phyloP scores from a whole-genome alignment of 371 early-diverging fungal genomes.

The Lichtheimia ornata region DNA sequence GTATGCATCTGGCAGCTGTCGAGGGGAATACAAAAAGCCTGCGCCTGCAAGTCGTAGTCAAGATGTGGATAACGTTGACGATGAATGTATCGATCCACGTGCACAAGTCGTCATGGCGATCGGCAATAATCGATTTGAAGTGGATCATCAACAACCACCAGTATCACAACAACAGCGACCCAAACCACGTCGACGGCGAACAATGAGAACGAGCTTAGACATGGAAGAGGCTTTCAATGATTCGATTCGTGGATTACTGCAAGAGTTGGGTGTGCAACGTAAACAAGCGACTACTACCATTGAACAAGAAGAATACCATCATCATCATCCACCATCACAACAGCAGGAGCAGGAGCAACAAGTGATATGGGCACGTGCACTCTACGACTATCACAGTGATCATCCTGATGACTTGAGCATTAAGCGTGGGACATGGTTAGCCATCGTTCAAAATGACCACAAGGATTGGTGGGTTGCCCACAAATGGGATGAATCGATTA shows the following conservation, averaged over 20 bases:
- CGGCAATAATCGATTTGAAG: conserved; percentile 56
- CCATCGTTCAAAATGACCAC: conserved; percentile 62
- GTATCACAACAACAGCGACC: conserved; percentile 7
- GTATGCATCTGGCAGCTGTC: background rate
- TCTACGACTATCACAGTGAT: conserved; percentile 83
- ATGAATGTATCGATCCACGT: conserved; percentile 41
- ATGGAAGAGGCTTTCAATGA: conserved; percentile 20
- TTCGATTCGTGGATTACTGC: conserved; percentile 19
- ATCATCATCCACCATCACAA: conserved; percentile 18
- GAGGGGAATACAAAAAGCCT: conserved; percentile 14
- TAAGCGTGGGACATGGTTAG: conserved; percentile 73
- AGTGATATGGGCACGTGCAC: conserved; percentile 62
- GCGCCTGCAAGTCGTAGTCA: conserved; percentile 8
- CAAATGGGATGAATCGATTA: conserved; percentile 44
- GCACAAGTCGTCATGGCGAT: conserved; percentile 56
- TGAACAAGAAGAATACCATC: background rate
- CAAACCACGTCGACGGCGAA: background rate
- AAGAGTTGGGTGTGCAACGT: conserved; percentile 27
- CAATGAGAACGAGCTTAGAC: background rate
- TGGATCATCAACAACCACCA: conserved; percentile 34
- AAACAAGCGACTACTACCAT: background rate
- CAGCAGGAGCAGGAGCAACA: conserved; percentile 17
- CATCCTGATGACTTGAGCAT: conserved; percentile 80
- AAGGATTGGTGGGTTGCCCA: conserved; percentile 82
- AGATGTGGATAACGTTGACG: conserved; percentile 15